Percentiles rank a stretch among this genome's conserved stretches.
These are phyloP conservation scores for Cercophora sp. DNA, from an alignment of 495 filamentous ascomycete species.

Conservation along the genomic window DNA sequence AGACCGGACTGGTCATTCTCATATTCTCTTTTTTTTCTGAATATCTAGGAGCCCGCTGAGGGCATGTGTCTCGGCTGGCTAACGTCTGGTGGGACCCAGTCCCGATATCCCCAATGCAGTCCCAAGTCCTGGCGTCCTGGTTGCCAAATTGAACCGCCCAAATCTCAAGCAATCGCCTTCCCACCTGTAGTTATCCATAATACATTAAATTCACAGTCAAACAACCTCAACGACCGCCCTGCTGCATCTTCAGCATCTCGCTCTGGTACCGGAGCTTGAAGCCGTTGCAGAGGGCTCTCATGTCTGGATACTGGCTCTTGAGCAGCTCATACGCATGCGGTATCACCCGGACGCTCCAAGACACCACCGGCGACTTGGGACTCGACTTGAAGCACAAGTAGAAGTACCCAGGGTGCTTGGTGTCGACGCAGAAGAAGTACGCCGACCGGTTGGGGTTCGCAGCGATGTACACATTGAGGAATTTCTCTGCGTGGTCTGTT, in stretches of 20 bases:
- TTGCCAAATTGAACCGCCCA: not conserved
- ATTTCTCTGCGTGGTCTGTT: conserved; percentile 64
- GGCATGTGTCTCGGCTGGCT: no score
- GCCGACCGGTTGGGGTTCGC: conserved; percentile 91
- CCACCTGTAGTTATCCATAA: conserved; percentile 1
- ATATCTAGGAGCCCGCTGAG: no score
- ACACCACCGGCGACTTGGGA: conserved; percentile 60
- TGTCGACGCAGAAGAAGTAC: conserved; percentile 91
- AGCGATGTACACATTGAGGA: conserved; percentile 90
- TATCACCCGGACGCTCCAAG: conserved; percentile 86
- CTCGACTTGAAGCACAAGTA: conserved; percentile 92
- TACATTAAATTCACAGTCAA: not conserved
- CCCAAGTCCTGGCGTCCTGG: not conserved
- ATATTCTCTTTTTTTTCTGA: no score
- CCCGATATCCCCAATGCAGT: not conserved
- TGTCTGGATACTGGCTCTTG: conserved; percentile 83
- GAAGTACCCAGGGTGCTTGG: conserved; percentile 92
- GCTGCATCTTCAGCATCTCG: conserved; percentile 43
- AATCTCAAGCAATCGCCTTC: not conserved
- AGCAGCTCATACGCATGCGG: conserved; percentile 83
- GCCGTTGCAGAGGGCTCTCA: conserved; percentile 88
- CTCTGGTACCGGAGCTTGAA: conserved; percentile 54
- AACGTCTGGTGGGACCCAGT: no score
- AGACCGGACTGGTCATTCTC: no score
- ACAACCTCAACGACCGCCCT: conserved; percentile 29